Percentiles rank a stretch among this genome's conserved stretches.
Conservation (phyloP, 75 land plant genomes). For the Chamaecyparis obtusa region DNA sequence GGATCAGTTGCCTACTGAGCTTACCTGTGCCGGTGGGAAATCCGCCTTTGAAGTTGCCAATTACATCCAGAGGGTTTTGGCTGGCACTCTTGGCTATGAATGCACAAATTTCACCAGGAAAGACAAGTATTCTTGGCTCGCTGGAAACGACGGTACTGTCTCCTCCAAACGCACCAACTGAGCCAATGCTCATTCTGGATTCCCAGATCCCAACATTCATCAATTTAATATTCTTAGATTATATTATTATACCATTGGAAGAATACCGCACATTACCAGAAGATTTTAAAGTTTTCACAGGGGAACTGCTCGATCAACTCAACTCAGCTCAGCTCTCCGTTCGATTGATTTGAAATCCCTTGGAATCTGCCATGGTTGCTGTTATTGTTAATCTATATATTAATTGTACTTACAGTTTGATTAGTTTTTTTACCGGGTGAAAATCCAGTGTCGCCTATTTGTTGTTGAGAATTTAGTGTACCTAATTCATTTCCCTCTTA, state of each 20-base stretch:
- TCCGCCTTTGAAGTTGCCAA: constrained; percentile 77
- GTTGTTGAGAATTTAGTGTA: not conserved
- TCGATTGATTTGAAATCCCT: too few species aligned
- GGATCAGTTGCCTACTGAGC: constrained; percentile 53
- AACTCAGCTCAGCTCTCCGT: not conserved
- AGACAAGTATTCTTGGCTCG: constrained; percentile 75
- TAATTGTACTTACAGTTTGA: not conserved
- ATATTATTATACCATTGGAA: not conserved
- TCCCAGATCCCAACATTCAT: not conserved
- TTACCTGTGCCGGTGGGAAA: constrained; percentile 46
- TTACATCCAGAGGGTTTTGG: constrained; percentile 66
- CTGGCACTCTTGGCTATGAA: constrained; percentile 66
- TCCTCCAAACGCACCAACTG: constrained; percentile 6
- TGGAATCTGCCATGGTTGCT: not conserved
- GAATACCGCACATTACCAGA: not conserved
- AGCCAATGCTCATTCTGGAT: not conserved
- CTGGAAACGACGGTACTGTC: constrained; percentile 78
- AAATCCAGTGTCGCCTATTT: not conserved
- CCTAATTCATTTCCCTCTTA: not conserved
- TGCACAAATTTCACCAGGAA: constrained; percentile 77
- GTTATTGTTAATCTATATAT: not conserved
- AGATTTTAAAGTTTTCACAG: not conserved
- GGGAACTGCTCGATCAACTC: too few species aligned
- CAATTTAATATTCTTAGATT: not conserved
- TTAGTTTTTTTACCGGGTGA: not conserved